Percentiles rank a stretch among this genome's conserved stretches.
phyloP scores from a whole-genome alignment of 148 eudicot species.

The Camellia lanceoleosa region DNA sequence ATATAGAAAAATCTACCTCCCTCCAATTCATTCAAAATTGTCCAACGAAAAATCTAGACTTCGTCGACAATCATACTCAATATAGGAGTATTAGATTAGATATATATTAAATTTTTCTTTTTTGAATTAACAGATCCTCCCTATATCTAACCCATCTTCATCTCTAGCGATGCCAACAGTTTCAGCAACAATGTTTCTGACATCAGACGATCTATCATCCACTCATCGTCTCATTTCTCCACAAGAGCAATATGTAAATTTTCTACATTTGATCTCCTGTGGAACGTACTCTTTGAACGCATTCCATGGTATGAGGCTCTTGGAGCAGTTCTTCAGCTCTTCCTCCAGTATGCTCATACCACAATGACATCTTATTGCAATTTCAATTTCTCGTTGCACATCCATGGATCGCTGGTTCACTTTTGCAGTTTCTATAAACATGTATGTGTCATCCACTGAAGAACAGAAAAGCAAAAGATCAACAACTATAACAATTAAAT shows the following conservation, averaged over 20 bases:
- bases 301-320: slow-evolving; percentile 59
- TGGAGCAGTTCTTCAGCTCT: slow-evolving; percentile 38
- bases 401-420: slow-evolving; percentile 5
- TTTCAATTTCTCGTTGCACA: slow-evolving; percentile 29
- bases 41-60: too few relatives aligned
- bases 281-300: slow-evolving; percentile 45
- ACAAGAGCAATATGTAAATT: slow-evolving; percentile 24
- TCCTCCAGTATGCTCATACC: slow-evolving; percentile 89
- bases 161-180: too few relatives aligned
- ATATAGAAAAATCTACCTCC: too few relatives aligned
- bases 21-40: too few relatives aligned
- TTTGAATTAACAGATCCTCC: too few relatives aligned
- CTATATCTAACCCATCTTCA: too few relatives aligned
- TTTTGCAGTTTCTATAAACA: slow-evolving; percentile 1
- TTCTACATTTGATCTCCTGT: slow-evolving; percentile 75
- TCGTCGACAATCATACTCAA: too few relatives aligned
- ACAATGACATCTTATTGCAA: slow-evolving; percentile 42
- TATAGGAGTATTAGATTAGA: too few relatives aligned
- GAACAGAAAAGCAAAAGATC: not conserved
- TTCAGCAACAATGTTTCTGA: too few relatives aligned
- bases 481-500: not conserved
- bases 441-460: slow-evolving; percentile 86
- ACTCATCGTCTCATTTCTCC: too few relatives aligned
- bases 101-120: too few relatives aligned
- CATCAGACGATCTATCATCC: too few relatives aligned